phyloP scores from a whole-genome alignment of 2,329 filamentous ascomycete species.

The Aureobasidium sp. region DNA sequence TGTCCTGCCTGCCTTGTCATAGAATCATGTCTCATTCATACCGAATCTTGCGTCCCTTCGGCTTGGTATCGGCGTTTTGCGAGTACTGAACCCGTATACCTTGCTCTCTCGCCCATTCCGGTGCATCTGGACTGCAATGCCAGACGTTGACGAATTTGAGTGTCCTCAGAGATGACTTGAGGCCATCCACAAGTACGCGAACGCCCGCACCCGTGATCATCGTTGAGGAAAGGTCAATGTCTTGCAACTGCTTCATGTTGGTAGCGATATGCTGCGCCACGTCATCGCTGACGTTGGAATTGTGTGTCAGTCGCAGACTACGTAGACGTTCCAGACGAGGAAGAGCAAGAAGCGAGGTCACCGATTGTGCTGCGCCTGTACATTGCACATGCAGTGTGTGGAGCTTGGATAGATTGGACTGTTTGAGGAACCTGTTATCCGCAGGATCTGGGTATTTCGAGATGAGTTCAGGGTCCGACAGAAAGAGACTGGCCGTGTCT shows the following conservation, averaged over 20 bases:
- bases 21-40: constrained; percentile 1
- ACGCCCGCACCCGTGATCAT: constrained; percentile 34
- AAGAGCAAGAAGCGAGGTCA: constrained; percentile 2
- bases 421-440: background rate
- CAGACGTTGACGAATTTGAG: constrained; percentile 26
- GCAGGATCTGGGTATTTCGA: background rate
- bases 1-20: background rate
- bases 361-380: background rate
- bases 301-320: constrained; percentile 5
- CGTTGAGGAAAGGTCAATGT: constrained; percentile 29
- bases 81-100: constrained; percentile 25
- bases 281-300: constrained; percentile 1
- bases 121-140: constrained; percentile 30
- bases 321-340: constrained; percentile 1
- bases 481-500: constrained; percentile 1
- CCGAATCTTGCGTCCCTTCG: constrained; percentile 6
- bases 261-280: constrained; percentile 3
- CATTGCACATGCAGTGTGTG: background rate
- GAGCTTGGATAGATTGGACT: background rate
- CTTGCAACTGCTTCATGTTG: constrained; percentile 15
- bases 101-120: constrained; percentile 31
- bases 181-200: constrained; percentile 27
- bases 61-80: background rate
- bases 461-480: background rate
- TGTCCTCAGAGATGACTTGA: constrained; percentile 14